Percentiles rank a stretch among this genome's conserved stretches.
Conservation (phyloP, 2,329 filamentous ascomycete species). For the Alternaria metachromatica region DNA sequence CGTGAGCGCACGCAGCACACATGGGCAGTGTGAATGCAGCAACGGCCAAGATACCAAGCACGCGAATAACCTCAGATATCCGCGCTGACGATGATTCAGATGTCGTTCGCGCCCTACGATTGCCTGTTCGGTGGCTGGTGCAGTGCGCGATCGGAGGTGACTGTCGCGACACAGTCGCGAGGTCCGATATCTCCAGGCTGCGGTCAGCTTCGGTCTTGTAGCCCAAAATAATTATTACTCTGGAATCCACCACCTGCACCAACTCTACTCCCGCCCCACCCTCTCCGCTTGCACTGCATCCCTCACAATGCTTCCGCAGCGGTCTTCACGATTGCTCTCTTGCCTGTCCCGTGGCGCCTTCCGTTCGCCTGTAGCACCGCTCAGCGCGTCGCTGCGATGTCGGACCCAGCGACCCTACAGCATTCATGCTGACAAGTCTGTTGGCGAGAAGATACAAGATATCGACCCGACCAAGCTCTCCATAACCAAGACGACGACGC, state of each 20-base stretch:
- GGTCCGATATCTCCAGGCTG: slow-evolving; percentile 15
- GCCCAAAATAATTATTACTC: slow-evolving; percentile 28
- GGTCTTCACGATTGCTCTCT: slow-evolving; percentile 44
- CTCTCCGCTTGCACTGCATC: slow-evolving; percentile 13
- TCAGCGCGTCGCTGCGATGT: slow-evolving; percentile 55
- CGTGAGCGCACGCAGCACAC: slow-evolving; percentile 13
- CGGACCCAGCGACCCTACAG: slow-evolving; percentile 57
- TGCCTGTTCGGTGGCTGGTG: background rate
- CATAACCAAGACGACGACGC: slow-evolving; percentile 75
- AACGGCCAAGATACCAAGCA: slow-evolving; percentile 2
- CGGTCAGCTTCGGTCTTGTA: slow-evolving; percentile 38
- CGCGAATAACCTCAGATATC: slow-evolving; percentile 39
- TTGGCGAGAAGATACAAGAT: slow-evolving; percentile 63
- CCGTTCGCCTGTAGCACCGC: slow-evolving; percentile 33
- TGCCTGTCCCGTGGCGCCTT: slow-evolving; percentile 36
- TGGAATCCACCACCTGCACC: slow-evolving; percentile 14
- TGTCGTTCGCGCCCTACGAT: slow-evolving; percentile 28
- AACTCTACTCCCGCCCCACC: slow-evolving; percentile 8
- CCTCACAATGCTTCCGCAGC: slow-evolving; percentile 47
- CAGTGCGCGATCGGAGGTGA: slow-evolving; percentile 25
- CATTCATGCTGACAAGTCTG: slow-evolving; percentile 56
- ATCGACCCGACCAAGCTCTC: slow-evolving; percentile 80
- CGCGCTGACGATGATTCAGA: slow-evolving; percentile 16
- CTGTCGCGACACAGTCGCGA: slow-evolving; percentile 15
- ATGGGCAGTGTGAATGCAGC: slow-evolving; percentile 2